Percentiles rank a stretch among this genome's conserved stretches.
These are phyloP conservation scores for Phalaenopsis hybrid DNA, from an alignment of 116 monocot species.

Conservation along the genomic window DNA sequence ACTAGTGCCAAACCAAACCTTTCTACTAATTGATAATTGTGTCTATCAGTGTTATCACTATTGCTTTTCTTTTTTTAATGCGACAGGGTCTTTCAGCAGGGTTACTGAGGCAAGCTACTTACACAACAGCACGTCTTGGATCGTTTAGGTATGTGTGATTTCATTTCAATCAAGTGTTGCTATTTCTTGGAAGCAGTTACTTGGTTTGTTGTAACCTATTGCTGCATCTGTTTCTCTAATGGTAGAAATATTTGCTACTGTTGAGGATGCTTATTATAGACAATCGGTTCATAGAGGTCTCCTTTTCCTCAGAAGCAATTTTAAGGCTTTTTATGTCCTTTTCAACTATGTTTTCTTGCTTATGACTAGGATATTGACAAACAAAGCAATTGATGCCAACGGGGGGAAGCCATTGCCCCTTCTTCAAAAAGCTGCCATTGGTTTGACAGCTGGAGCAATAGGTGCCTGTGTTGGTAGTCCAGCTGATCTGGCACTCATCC, in stretches of 20 bases:
- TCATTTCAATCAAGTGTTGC: not conserved
- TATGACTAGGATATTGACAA: conserved; percentile 67
- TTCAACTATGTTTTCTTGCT: not conserved
- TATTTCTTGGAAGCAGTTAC: not conserved
- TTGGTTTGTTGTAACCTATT: not conserved
- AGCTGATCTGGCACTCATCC: conserved; percentile 90
- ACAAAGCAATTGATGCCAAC: conserved; percentile 93
- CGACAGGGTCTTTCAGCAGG: conserved; percentile 89
- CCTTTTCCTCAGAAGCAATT: not conserved
- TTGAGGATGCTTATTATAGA: not conserved
- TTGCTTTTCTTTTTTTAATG: not conserved
- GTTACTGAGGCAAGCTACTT: conserved; percentile 95
- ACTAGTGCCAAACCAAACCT: not conserved
- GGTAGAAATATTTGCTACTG: not conserved
- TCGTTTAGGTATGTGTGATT: conserved; percentile 41
- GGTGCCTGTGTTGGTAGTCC: conserved; percentile 87
- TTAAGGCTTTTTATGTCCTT: not conserved
- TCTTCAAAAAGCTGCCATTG: conserved; percentile 83
- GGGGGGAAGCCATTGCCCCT: conserved; percentile 91
- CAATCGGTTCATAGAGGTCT: not conserved
- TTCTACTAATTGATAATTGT: not conserved
- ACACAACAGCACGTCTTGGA: conserved; percentile 80
- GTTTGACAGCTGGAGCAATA: conserved; percentile 93
- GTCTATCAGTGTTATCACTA: not conserved
- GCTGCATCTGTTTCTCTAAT: not conserved